Evolutionary conservation across 495 filamentous ascomycete genomes (phyloP).

Genomic region (Coniosporium apollinis): DNA sequence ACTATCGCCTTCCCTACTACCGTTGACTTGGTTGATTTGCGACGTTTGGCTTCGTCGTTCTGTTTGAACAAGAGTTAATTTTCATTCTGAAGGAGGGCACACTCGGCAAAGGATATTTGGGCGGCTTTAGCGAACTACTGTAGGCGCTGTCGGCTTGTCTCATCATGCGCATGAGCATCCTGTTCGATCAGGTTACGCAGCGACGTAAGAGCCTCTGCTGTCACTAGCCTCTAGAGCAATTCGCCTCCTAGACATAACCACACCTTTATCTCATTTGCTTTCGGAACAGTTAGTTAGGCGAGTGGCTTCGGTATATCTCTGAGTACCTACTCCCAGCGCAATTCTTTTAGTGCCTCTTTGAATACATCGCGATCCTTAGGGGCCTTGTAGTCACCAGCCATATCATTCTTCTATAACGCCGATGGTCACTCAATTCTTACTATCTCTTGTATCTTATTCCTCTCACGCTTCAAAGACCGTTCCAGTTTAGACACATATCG

Average conservation of each 20-base stretch:
- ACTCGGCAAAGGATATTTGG: slow-evolving; percentile 6
- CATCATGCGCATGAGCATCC: slow-evolving; percentile 4
- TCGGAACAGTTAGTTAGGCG: not conserved
- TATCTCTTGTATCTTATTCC: no score
- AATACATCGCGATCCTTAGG: no score
- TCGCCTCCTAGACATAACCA: not conserved
- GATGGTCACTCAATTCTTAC: no score
- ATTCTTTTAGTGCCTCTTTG: no score
- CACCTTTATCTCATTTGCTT: not conserved
- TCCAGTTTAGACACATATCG: no score
- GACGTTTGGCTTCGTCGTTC: slow-evolving; percentile 7
- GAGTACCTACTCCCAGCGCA: no score
- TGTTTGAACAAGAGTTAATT: slow-evolving; percentile 4
- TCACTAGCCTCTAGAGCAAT: not conserved
- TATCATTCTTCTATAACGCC: no score
- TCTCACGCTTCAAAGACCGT: no score
- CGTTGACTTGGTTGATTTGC: slow-evolving; percentile 3
- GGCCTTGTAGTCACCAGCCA: no score
- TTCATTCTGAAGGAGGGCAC: slow-evolving; percentile 4
- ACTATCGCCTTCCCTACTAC: slow-evolving; percentile 6
- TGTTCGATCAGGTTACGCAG: slow-evolving; percentile 6
- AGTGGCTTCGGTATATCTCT: not conserved
- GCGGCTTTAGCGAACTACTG: slow-evolving; percentile 8
- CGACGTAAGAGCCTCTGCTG: not conserved
- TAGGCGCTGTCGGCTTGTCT: not conserved